Base-by-base conservation (phyloP, 108 stramenopile genomes). In the Pseudonitzschia multistriata region DNA sequence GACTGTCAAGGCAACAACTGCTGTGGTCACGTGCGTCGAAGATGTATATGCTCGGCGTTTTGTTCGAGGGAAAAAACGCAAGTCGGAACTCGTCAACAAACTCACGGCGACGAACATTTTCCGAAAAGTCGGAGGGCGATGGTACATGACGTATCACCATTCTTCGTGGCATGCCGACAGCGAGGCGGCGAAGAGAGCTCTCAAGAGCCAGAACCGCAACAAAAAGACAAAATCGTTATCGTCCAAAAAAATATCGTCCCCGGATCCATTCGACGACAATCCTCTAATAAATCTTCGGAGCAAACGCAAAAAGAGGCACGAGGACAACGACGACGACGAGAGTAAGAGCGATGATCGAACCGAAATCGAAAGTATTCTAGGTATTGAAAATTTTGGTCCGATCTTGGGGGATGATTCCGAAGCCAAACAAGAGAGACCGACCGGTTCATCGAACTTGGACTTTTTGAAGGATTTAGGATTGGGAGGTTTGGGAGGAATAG, bases 61-160 rank as follows among this genome's bases (percentile, higher is more conserved):
- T 36, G 80, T 82, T 22, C 80, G 84, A 42, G 88, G 78, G 28
- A 53, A 67, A 67, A 76, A 74, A 54, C 60, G 81, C 11, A 39
- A 79, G 61, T 79, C 83, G 4, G 79, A 84, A 64, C 62, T 86
- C 17, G 65, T 88, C 59, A 92, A 89, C 73, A 90, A 88, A 70
- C 65, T 93, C 17, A 39, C 75, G 10, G 85, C 89, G 2, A 91
- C 92, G 25, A 94, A 94, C 74, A 87, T 94, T 49, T 94, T 91
- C 74, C 76, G 89, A 63, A 94, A 94, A 70, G 78, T 90, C 37
- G 80, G 81, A 21, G 85, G 78, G 5, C 79, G 79, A 54, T 94
- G 92, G 92, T 85, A 80, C 72, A 80, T 94, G 81, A 76, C 76
- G 14, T 88, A 94, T 77, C 86, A 90, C 49, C 92, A 94, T 70